Conservation (phyloP, 164 flowering plant species). For the Aristolochia californica region DNA sequence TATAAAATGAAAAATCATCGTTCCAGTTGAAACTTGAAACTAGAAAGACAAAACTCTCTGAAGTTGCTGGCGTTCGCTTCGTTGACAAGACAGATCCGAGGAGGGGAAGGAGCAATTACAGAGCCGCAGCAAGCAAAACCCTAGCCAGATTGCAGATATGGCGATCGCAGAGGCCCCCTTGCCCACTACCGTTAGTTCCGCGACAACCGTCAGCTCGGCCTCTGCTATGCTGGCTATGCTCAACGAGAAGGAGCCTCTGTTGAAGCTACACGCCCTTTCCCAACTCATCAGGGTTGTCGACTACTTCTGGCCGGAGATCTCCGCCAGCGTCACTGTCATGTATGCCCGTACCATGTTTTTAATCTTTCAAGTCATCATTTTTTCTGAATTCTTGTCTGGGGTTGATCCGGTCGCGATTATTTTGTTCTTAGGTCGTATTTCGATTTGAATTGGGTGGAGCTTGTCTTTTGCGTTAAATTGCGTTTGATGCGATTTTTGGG, state of each 20-base stretch:
- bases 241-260: slow-evolving; percentile 56
- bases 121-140: too few relatives aligned
- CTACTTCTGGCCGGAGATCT: slow-evolving; percentile 89
- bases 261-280: slow-evolving; percentile 82
- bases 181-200: slow-evolving; percentile 76
- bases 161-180: not conserved
- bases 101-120: too few relatives aligned
- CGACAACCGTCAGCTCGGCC: slow-evolving; percentile 81
- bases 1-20: too few relatives aligned
- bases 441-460: not conserved
- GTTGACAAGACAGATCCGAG: too few relatives aligned
- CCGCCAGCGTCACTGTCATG: slow-evolving; percentile 78
- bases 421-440: not conserved
- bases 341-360: slow-evolving; percentile 8
- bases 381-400: not conserved
- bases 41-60: too few relatives aligned
- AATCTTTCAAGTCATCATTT: not conserved
- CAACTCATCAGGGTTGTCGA: slow-evolving; percentile 69
- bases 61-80: too few relatives aligned
- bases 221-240: slow-evolving; percentile 87
- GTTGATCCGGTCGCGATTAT: not conserved
- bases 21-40: too few relatives aligned
- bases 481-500: not conserved
- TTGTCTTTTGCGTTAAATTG: not conserved
- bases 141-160: too few relatives aligned